A percentile compares a stretch with the other conserved stretches of the same genome.
These are phyloP conservation scores for Pichia sp. DNA, from an alignment of 1,139 yeast genomes.

Conservation along the genomic window DNA sequence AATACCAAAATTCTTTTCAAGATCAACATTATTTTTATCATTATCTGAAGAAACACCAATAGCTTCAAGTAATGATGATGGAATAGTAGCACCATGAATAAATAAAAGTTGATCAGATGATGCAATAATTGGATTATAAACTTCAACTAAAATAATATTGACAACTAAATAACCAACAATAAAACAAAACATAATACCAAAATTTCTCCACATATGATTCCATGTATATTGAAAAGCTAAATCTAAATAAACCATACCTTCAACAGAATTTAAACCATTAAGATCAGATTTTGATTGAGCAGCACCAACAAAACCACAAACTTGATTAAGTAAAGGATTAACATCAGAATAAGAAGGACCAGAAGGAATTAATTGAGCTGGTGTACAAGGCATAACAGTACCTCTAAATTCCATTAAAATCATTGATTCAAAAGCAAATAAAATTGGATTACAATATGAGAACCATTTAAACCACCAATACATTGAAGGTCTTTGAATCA, in stretches of 20 bases:
- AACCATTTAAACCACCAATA: conserved; percentile 63
- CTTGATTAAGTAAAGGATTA: conserved; percentile 34
- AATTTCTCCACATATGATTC: conserved; percentile 45
- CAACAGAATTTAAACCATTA: conserved; percentile 41
- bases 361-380: conserved; percentile 37
- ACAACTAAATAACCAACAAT: conserved; percentile 35
- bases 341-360: conserved; percentile 43
- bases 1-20: neutral
- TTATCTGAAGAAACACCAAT: conserved; percentile 6
- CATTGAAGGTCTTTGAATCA: conserved; percentile 53
- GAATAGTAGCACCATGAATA: conserved; percentile 18
- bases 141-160: conserved; percentile 34
- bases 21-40: neutral
- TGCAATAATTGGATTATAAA: conserved; percentile 19
- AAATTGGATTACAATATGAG: conserved; percentile 48
- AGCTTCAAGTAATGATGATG: conserved; percentile 6
- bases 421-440: conserved; percentile 52
- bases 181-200: conserved; percentile 39
- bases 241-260: conserved; percentile 39
- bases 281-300: conserved; percentile 28
- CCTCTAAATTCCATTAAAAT: conserved; percentile 51
- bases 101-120: conserved; percentile 24
- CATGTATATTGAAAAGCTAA: conserved; percentile 35
- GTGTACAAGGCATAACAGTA: conserved; percentile 44
- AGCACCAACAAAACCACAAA: conserved; percentile 46